Evolutionary conservation across 805 yeast genomes (phyloP).

Genomic region (Spathaspora sp.): DNA sequence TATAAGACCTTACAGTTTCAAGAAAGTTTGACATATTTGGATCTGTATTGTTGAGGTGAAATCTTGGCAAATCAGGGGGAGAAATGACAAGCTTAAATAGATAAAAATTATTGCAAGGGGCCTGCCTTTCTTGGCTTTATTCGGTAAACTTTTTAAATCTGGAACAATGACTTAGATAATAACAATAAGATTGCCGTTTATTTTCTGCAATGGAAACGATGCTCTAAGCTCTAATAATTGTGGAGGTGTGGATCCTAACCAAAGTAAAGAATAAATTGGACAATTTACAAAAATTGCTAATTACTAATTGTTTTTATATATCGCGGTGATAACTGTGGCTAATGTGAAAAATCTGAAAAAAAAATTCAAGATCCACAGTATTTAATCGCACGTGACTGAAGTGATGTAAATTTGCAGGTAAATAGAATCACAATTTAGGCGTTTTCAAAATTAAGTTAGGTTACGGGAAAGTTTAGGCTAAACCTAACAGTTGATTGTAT

Average conservation of each 20-base stretch:
- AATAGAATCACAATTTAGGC: background rate
- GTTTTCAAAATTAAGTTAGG: no score
- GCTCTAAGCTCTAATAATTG: background rate
- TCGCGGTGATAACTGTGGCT: background rate
- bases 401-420: background rate
- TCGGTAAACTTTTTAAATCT: background rate
- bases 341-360: background rate
- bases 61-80: background rate
- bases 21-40: constrained; percentile 9
- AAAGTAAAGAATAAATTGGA: background rate
- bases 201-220: background rate
- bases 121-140: background rate
- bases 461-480: no score
- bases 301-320: background rate
- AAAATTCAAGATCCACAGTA: background rate
- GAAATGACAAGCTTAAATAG: background rate
- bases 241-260: background rate
- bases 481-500: background rate
- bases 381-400: background rate
- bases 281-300: background rate
- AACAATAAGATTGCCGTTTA: background rate
- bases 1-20: constrained; percentile 5
- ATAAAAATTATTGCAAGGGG: background rate
- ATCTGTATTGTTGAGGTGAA: background rate
- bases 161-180: background rate